phyloP scores from a whole-genome alignment of 352 stramenopile species.

The Globisporangium cystogenes region DNA sequence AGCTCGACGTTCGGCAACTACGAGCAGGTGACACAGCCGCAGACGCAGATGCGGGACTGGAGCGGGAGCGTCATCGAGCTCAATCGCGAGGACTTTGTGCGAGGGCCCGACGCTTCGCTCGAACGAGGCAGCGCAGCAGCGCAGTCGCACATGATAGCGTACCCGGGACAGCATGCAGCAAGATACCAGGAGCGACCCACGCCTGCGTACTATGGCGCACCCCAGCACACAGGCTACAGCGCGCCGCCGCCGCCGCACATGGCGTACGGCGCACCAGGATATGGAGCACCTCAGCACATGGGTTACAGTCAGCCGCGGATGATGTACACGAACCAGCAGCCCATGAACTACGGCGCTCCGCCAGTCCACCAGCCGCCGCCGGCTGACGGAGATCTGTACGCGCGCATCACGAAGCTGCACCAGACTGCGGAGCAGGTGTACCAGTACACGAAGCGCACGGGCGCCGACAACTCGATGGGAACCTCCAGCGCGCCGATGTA shows the following conservation, averaged over 20 bases:
- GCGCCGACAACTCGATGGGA: not conserved
- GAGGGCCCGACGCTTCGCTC: conserved; percentile 2
- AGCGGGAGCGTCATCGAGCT: conserved; percentile 5
- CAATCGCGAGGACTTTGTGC: conserved; percentile 7
- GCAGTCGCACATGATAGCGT: not conserved
- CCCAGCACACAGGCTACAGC: not conserved
- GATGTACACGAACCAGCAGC: no score
- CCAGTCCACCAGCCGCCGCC: no score
- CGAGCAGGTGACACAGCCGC: not conserved
- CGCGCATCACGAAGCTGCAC: conserved; percentile 12
- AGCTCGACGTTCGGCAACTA: no score
- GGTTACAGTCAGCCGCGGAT: not conserved
- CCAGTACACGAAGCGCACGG: conserved; percentile 12
- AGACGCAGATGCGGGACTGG: not conserved
- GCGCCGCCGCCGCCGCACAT: not conserved
- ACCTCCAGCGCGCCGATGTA: not conserved
- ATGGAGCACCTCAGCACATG: no score
- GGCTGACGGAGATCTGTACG: conserved; percentile 3
- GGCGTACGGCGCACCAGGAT: not conserved
- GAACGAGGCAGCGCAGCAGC: not conserved
- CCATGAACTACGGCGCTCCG: not conserved
- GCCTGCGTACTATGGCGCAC: no score
- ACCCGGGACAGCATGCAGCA: not conserved
- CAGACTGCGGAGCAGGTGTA: conserved; percentile 13
- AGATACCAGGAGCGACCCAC: no score